These are phyloP conservation scores for Chlorella sp. DNA, from an alignment of 139 green algal genomes.

Conservation along the genomic window DNA sequence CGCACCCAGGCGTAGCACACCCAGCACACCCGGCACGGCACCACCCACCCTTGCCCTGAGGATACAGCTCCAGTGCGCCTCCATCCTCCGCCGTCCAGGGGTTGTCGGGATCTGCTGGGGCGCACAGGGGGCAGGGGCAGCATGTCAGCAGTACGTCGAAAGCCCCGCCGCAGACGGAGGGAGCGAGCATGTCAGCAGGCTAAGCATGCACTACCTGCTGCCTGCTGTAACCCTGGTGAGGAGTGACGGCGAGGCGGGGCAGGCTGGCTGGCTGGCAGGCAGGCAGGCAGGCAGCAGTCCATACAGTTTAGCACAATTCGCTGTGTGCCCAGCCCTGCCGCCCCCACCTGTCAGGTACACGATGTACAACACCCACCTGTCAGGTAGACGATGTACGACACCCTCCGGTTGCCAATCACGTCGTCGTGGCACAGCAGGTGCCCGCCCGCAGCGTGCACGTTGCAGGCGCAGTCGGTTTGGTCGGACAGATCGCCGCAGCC, in stretches of 20 bases:
- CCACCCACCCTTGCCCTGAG: slow-evolving; percentile 27
- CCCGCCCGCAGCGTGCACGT: slow-evolving; percentile 82
- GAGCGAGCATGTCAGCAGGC: too few species aligned
- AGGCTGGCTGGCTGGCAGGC: too few species aligned
- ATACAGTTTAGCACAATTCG: background rate
- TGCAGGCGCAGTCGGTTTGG: slow-evolving; percentile 88
- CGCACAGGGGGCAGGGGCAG: background rate
- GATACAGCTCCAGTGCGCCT: slow-evolving; percentile 90
- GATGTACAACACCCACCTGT: too few species aligned
- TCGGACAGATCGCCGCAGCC: slow-evolving; percentile 76
- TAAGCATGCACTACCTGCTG: too few species aligned
- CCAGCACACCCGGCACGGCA: background rate
- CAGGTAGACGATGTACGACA: slow-evolving; percentile 94
- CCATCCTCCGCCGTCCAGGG: slow-evolving; percentile 78
- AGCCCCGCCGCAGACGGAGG: too few species aligned
- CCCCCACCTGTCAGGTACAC: too few species aligned
- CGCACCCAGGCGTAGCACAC: background rate
- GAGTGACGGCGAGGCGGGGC: too few species aligned
- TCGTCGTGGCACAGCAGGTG: slow-evolving; percentile 91
- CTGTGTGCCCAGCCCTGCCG: too few species aligned
- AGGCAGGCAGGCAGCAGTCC: background rate
- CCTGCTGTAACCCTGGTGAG: background rate
- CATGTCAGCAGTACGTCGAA: background rate
- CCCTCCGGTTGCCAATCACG: slow-evolving; percentile 85
- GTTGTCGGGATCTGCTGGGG: slow-evolving; percentile 73